Evolutionary conservation across 108 stramenopile genomes (phyloP).

Genomic region (Fistulifera solaris): DNA sequence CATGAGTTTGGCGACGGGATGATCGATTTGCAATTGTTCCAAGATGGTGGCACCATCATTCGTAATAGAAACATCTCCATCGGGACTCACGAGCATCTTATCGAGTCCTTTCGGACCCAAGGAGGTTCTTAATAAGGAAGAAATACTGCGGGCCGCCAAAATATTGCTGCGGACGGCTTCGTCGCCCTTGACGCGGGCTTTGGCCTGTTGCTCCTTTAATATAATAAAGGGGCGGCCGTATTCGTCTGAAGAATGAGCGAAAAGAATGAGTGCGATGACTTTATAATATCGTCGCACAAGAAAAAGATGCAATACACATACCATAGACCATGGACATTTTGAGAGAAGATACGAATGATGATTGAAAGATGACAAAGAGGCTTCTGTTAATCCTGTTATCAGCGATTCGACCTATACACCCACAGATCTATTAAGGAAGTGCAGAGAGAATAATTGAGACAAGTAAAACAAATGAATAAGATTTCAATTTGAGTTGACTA

Average conservation of each 20-base stretch:
- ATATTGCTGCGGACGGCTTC: conserved; percentile 97
- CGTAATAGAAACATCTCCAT: conserved; percentile 98
- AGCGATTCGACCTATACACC: too few relatives aligned
- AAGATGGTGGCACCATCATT: conserved; percentile 99
- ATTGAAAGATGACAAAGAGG: neutral
- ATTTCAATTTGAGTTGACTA: too few relatives aligned
- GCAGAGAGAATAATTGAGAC: too few relatives aligned
- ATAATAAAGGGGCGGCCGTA: conserved; percentile 99
- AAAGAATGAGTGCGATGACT: neutral
- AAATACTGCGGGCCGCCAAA: conserved; percentile 92
- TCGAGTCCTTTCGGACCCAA: conserved; percentile 99
- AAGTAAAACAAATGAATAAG: too few relatives aligned
- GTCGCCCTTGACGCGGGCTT: conserved; percentile 91
- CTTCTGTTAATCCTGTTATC: neutral
- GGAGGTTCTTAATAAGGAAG: conserved; percentile 89
- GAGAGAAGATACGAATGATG: neutral
- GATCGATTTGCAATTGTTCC: conserved; percentile 89
- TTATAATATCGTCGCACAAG: neutral
- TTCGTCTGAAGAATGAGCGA: conserved; percentile 67
- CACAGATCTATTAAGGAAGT: too few relatives aligned
- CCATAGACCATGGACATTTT: conserved; percentile 32
- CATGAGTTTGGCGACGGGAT: conserved; percentile 93
- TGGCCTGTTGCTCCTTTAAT: conserved; percentile 96
- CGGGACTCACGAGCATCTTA: conserved; percentile 96
- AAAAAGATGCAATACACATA: conserved; percentile 4